Evolutionary conservation across 1,139 yeast species (phyloP).

Genomic region (Yamadazyma mexicana): DNA sequence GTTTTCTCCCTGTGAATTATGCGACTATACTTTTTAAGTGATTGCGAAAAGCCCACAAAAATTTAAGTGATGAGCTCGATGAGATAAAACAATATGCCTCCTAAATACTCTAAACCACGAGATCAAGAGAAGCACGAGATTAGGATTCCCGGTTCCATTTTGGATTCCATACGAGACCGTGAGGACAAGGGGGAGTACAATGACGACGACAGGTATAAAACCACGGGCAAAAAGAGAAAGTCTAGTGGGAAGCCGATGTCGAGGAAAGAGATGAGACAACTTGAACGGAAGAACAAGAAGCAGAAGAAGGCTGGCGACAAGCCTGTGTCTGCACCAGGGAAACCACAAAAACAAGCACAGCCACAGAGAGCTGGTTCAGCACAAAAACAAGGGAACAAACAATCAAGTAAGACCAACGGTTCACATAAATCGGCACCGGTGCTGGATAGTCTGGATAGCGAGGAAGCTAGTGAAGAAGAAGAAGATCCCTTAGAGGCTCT

Average conservation of each 20-base stretch:
- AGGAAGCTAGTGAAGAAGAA: constrained; percentile 14
- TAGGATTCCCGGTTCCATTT: constrained; percentile 62
- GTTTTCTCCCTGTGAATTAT: not conserved
- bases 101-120: constrained; percentile 1
- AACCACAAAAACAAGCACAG: not conserved
- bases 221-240: constrained; percentile 23
- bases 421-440: too few relatives aligned
- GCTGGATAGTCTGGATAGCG: too few relatives aligned
- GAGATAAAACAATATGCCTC: constrained; percentile 3
- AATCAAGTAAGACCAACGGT: not conserved
- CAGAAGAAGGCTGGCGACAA: constrained; percentile 25
- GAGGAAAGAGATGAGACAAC: constrained; percentile 60
- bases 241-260: constrained; percentile 30
- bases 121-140: constrained; percentile 43
- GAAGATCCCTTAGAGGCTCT: constrained; percentile 24
- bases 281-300: constrained; percentile 53
- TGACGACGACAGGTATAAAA: constrained; percentile 30
- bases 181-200: constrained; percentile 45
- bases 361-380: not conserved
- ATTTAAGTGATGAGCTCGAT: constrained; percentile 11
- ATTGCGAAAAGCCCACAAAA: not conserved
- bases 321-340: not conserved
- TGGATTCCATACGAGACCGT: constrained; percentile 59
- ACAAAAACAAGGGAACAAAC: not conserved
- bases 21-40: not conserved